Base-by-base conservation (phyloP, 2,329 filamentous ascomycete genomes). In the Lithohypha guttulata region DNA sequence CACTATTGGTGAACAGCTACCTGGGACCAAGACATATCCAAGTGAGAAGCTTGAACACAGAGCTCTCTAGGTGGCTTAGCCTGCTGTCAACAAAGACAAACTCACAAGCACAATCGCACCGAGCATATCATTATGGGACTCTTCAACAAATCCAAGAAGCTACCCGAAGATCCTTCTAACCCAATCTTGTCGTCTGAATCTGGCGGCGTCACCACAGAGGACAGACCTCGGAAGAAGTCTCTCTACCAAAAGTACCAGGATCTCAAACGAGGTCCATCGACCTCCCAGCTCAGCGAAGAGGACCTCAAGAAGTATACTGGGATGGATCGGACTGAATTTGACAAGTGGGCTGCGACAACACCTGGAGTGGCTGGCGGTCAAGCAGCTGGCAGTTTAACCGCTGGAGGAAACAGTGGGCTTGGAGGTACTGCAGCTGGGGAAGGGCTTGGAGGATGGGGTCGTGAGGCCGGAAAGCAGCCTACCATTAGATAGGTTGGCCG, bases 281-380 rank as follows among this genome's bases (percentile, higher is more conserved):
- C 33, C n/a, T 36, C 30, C 20, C 32, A 35, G 18, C 33, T 45
- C 23, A 21, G 30, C 10, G 43, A 45, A 5, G 43, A 42, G n/a
- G 43, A 45, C 18, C 13, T 43, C 2, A 34, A 36, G 32, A 45
- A 45, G 21, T 43, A 45, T 22, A 45, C 43, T 3, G 43, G 43
- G 29, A 42, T 28, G 31, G 32, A 36, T 10, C 21, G 33, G 15
- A 28, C 26, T 2, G 36, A 43, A 18, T 38, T 45, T 3, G 43
- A 45, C 21, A 38, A 45, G 7, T 43, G 22, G 13, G 30, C 43
- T 6, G 33, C 29, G 15, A 45, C 36, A 14, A 43, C 43, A 22
- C 43, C 43, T 13, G 43, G 43, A 2, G 43, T 45, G 14, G 43
- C 41, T 17, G 43, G 41, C 3, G 41, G 41, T 18, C 43, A 45